These are phyloP conservation scores for Rickenella mellea DNA, from an alignment of 768 basidiomycete genomes.

Conservation along the genomic window DNA sequence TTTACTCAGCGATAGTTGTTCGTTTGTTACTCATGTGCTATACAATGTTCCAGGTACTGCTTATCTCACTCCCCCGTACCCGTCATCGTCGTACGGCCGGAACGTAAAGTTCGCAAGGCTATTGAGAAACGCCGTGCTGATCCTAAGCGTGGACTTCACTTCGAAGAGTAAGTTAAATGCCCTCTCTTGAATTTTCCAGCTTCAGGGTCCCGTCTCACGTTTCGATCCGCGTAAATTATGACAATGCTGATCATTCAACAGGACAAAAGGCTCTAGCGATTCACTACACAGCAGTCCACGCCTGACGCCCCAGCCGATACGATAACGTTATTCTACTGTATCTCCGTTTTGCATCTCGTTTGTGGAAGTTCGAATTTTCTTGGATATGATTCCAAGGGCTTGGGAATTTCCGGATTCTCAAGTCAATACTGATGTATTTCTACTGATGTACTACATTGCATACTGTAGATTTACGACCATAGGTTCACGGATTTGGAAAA, in stretches of 20 bases:
- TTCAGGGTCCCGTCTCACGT: neutral
- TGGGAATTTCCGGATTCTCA: too few relatives aligned
- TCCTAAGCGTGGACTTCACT: slow-evolving; percentile 80
- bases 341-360: too few relatives aligned
- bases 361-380: too few relatives aligned
- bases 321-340: too few relatives aligned
- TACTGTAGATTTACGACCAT: too few relatives aligned
- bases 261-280: too few relatives aligned
- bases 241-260: neutral
- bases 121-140: slow-evolving; percentile 80
- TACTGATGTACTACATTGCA: too few relatives aligned
- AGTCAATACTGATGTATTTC: too few relatives aligned
- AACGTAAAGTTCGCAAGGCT: slow-evolving; percentile 77
- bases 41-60: slow-evolving; percentile 47
- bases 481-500: too few relatives aligned
- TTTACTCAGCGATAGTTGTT: neutral
- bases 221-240: neutral
- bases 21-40: neutral
- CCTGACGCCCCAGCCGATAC: too few relatives aligned
- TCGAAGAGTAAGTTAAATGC: slow-evolving; percentile 44
- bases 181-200: neutral
- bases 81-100: slow-evolving; percentile 89
- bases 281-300: too few relatives aligned
- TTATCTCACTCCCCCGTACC: slow-evolving; percentile 91
- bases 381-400: too few relatives aligned